Evolutionary conservation across 306 rosid species (phyloP), one percentile per base, ranked within the genome.

Genomic region (Dryas alaskensis): DNA sequence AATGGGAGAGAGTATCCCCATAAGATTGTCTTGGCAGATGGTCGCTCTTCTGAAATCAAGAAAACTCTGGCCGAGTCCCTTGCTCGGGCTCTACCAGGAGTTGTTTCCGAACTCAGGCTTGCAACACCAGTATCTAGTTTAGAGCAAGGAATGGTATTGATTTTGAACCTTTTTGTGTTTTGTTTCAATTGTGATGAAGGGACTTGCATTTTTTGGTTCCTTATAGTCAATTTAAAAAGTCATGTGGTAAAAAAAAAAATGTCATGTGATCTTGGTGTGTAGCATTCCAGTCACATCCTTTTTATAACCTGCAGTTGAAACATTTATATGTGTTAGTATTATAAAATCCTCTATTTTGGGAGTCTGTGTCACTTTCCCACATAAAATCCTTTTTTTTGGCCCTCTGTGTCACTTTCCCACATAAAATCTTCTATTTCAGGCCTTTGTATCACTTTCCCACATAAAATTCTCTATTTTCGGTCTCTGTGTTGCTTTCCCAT

Each of bases 31-130:
- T 91, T 89, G 82, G 73, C 80, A 73, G 97, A 87, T 88, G 96
- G 96, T 74, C 92, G 96, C 43, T 89, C 98, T 52, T 81, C 86
- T 57, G 97, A 94, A 87, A 94, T 94, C 84, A 91, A 89, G 75
- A 87, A 88, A 86, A 86, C 98, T 64, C 81, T 94, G 76, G 92
- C 90, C 4, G 76, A 87, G 39, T 92, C 91, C 85, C 95, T 94
- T 80, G 85, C 92, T 46, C 95, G 97, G 64, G 86, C 92, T 73
- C 81, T 94, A 81, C 97, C 96, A 47, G 84, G 85, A 77, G 72
- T 94, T 83, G 95, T 86, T 72, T 80, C 89, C 13, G 89, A 84
- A 42, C 95, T 94, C 27, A 80, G 83, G 85, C 78, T 94, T 69
- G 83, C 91, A 75, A 79, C 82, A 67, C 92, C 98, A 44, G 45